Percentiles rank a stretch among this genome's conserved stretches.
phyloP scores from a whole-genome alignment of 2,329 filamentous ascomycete species.

The Aureobasidium sp. region DNA sequence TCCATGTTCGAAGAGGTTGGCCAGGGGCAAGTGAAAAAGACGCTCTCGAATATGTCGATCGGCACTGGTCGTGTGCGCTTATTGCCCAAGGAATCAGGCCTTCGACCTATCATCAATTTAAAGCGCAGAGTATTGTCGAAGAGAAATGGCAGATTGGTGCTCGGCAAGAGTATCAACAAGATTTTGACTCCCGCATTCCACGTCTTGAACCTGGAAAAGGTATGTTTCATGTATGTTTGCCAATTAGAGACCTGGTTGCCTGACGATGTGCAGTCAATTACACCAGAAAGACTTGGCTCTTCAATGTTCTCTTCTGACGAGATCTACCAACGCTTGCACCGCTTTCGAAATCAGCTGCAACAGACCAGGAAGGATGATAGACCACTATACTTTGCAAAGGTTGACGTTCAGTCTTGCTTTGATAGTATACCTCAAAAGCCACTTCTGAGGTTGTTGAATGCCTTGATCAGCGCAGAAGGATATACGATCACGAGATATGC shows the following conservation, averaged over 20 bases:
- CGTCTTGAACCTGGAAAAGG: slow-evolving; percentile 72
- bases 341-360: slow-evolving; percentile 53
- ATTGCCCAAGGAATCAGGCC: slow-evolving; percentile 68
- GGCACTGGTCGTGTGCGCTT: slow-evolving; percentile 75
- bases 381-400: slow-evolving; percentile 77
- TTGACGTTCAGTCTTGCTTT: slow-evolving; percentile 88
- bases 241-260: neutral
- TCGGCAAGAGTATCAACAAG: slow-evolving; percentile 62
- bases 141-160: slow-evolving; percentile 46
- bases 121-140: slow-evolving; percentile 53
- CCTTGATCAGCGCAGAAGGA: slow-evolving; percentile 48
- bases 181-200: slow-evolving; percentile 68
- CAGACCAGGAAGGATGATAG: slow-evolving; percentile 28
- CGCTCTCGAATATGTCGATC: slow-evolving; percentile 57
- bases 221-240: slow-evolving; percentile 26
- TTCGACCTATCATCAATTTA: slow-evolving; percentile 85
- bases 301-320: slow-evolving; percentile 76
- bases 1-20: slow-evolving; percentile 75
- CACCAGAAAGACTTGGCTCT: slow-evolving; percentile 60
- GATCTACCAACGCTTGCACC: slow-evolving; percentile 65
- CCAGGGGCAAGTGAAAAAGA: slow-evolving; percentile 46
- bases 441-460: slow-evolving; percentile 59
- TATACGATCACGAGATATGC: slow-evolving; percentile 72
- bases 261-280: slow-evolving; percentile 23
- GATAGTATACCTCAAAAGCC: slow-evolving; percentile 85